Base-by-base conservation (phyloP, 768 basidiomycete species). In the Amanita pallidorosea region DNA sequence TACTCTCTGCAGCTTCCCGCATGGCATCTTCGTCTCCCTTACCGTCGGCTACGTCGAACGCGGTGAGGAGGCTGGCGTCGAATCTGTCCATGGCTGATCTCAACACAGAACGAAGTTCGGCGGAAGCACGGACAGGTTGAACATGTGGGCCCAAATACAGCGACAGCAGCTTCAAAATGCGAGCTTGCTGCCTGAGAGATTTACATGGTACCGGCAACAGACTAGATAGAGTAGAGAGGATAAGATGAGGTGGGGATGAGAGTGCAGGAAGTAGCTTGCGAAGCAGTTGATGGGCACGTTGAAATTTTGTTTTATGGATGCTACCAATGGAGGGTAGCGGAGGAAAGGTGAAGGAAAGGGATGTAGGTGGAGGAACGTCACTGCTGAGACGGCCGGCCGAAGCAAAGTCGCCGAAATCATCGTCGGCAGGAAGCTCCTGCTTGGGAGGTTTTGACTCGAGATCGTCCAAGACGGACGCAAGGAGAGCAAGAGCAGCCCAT, bases 341-440 rank as follows among this genome's bases (percentile, higher is more conserved):
- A 45, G 47, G 45, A 22, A 46, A 48, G 8, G 55, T 31, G 17
- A 42, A 42, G 34, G 42, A 45, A 4, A 45, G 56, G 27, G 54
- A 50, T 13, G 54, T 49, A 7, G 51, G 37, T 11, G 45, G 45
- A 18, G 46, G 59, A 55, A 67, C 65, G 48, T 66, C 65, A 31
- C 9, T 7, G 7, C 63, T 65, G 64, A 79, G 69, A 54, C 76
- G 75, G 6, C 68, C 75, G 8, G 57, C 48, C 0, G 74, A 69
- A 1, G 85, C 76, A 61, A 92, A 90, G 60, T 93, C 91, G 3
- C 91, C 93, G 66, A 95, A 95, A 22, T 91, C 90, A 57, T 94
- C 89, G 54, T 90, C 85, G 2, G 8, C 74, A 58, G 25, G 85
- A 75, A 1, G 77, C 80, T 45, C 25, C 7, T 45, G 25, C 22